phyloP scores from a whole-genome alignment of 805 yeast species.

The Starmerella stigmatis region DNA sequence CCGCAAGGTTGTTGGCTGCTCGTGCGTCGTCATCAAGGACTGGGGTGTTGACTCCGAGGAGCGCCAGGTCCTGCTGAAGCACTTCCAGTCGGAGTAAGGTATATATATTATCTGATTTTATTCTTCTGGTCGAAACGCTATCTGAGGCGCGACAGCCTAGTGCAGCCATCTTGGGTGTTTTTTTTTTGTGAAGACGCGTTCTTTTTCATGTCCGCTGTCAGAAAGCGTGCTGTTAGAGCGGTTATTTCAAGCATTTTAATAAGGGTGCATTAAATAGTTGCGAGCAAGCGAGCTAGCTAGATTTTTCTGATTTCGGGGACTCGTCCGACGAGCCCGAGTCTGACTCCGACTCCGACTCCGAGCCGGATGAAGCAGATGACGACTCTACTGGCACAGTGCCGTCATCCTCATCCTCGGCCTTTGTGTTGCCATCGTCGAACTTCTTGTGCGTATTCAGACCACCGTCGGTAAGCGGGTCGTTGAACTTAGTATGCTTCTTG shows the following conservation, averaged over 20 bases:
- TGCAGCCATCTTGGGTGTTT: background rate
- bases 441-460: background rate
- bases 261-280: background rate
- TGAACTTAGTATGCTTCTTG: slow-evolving; percentile 9
- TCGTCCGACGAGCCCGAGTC: slow-evolving; percentile 6
- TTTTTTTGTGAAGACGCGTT: background rate
- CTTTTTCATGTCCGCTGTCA: background rate
- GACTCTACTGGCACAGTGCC: background rate
- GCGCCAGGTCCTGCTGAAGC: slow-evolving; percentile 90
- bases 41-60: slow-evolving; percentile 99
- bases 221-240: too few relatives aligned
- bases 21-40: slow-evolving; percentile 98
- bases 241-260: too few relatives aligned
- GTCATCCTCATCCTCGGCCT: slow-evolving; percentile 9
- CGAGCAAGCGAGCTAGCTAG: background rate
- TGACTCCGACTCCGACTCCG: background rate
- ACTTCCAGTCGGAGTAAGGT: slow-evolving; percentile 65
- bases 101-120: slow-evolving; percentile 1
- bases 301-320: background rate
- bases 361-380: slow-evolving; percentile 25
- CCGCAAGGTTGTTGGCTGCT: slow-evolving; percentile 99
- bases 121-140: background rate
- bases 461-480: background rate
- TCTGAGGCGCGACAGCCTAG: background rate
- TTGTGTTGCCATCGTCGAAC: slow-evolving; percentile 2